Evolutionary conservation across 371 early-diverging fungal species (phyloP), one percentile per base, ranked within the genome.

Genomic region (Mortierella sp.): DNA sequence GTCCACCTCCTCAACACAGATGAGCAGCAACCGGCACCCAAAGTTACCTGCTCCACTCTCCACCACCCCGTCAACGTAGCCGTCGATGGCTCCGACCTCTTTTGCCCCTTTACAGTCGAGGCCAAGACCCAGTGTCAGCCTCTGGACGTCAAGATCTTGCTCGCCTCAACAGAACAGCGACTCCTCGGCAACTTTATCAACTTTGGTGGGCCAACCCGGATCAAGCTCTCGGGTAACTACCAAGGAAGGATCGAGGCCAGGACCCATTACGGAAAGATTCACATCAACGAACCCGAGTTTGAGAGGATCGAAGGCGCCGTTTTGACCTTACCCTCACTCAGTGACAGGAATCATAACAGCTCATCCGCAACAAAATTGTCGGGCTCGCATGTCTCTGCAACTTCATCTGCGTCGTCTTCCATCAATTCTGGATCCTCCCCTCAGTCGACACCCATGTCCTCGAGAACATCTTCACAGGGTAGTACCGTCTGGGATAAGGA

Each of bases 171-270:
- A 24, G 55, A 65, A 1, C 78, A 78, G 17, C 30, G 50, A 4
- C 50, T 78, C 0, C 39, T 70, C 6, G 78, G 78, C 34, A 78
- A 78, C 78, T 78, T 78, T 55, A 78, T 78, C 56, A 78, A 78
- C 49, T 78, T 78, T 48, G 78, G 78, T 2, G 70, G 63, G 0
- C 63, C 78, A 2, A 61, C 61, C 3, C 48, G 50, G 41, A 57
- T 78, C 63, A 64, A 56, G 19, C 41, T 78, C 17, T 78, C 78
- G 2, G 59, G 66, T 30, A 78, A 78, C 28, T 78, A 58, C 41
- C 78, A 65, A 15, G 78, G 78, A 17, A 42, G 70, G 24, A 55
- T 78, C n/a, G 78, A 78, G 27, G 50, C 62, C 11, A 60, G 78
- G 43, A 65, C 70, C 6, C 78, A 65, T 31, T 78, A 78, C 54